Conservation (phyloP, 495 filamentous ascomycete species). For the Chlorociboria aeruginascens region DNA sequence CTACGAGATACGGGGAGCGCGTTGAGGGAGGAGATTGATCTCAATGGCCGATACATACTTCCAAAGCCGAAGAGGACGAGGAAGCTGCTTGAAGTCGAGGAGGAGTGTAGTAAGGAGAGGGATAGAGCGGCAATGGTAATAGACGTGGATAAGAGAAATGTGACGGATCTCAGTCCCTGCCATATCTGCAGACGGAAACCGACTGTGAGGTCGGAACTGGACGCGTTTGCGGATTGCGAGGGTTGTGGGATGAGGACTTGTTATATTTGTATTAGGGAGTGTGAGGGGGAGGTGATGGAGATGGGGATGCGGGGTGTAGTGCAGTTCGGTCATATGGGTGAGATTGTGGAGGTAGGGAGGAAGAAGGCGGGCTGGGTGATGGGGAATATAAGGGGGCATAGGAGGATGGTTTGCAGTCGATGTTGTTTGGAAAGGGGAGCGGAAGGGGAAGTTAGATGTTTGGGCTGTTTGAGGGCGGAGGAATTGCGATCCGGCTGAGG, state of each 20-base stretch:
- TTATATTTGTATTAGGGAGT: constrained; percentile 40
- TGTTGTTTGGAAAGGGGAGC: constrained; percentile 18
- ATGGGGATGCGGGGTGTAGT: neutral
- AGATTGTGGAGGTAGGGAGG: neutral
- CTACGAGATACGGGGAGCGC: no score
- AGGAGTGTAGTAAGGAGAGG: no score
- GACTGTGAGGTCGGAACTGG: constrained; percentile 32
- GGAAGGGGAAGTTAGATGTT: constrained; percentile 20
- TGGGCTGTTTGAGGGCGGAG: constrained; percentile 16
- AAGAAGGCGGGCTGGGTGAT: neutral
- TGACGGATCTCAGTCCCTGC: constrained; percentile 29
- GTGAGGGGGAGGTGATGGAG: constrained; percentile 20
- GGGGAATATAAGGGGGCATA: constrained; percentile 4
- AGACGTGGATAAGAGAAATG: no score
- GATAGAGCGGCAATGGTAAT: no score
- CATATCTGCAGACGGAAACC: constrained; percentile 40
- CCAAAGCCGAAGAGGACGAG: no score
- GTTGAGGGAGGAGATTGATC: no score
- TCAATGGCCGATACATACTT: no score
- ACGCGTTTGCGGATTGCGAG: constrained; percentile 39
- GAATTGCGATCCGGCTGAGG: constrained; percentile 1
- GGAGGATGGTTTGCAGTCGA: constrained; percentile 14
- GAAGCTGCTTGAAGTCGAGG: no score
- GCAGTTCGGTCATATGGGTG: neutral
- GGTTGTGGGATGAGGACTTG: constrained; percentile 35